Conservation (phyloP, 208 protist species). For the Trypanosoma congolense region DNA sequence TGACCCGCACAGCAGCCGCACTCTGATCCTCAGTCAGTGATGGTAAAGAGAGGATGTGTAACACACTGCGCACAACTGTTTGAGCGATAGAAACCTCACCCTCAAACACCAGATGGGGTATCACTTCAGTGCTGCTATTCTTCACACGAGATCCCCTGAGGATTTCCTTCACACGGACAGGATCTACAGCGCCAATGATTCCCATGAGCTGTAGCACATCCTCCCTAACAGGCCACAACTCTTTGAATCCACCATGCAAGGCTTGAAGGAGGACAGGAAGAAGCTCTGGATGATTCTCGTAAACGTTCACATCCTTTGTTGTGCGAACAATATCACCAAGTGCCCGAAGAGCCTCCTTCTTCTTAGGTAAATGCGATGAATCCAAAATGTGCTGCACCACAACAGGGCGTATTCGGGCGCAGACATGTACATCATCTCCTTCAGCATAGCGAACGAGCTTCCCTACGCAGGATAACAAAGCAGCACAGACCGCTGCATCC, state of each 20-base stretch:
- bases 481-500: conserved; percentile 49
- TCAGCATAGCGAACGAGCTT: conserved; percentile 81
- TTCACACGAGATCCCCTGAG: conserved; percentile 40
- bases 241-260: conserved; percentile 84
- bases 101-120: conserved; percentile 19
- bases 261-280: conserved; percentile 75
- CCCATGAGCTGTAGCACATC: conserved; percentile 89
- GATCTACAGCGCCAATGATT: conserved; percentile 84
- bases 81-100: conserved; percentile 68
- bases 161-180: conserved; percentile 77
- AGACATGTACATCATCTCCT: conserved; percentile 63
- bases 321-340: conserved; percentile 84
- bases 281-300: conserved; percentile 68
- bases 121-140: conserved; percentile 17
- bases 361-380: conserved; percentile 75
- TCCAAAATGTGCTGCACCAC: conserved; percentile 82
- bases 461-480: conserved; percentile 75
- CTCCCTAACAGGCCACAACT: conserved; percentile 79
- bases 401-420: conserved; percentile 52
- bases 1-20: conserved; percentile 63
- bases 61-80: conserved; percentile 62
- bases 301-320: conserved; percentile 81
- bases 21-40: conserved; percentile 82
- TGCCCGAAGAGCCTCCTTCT: conserved; percentile 78
- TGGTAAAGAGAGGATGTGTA: conserved; percentile 77